Evolutionary conservation across 768 basidiomycete genomes (phyloP).

Genomic region (Chiua virens): DNA sequence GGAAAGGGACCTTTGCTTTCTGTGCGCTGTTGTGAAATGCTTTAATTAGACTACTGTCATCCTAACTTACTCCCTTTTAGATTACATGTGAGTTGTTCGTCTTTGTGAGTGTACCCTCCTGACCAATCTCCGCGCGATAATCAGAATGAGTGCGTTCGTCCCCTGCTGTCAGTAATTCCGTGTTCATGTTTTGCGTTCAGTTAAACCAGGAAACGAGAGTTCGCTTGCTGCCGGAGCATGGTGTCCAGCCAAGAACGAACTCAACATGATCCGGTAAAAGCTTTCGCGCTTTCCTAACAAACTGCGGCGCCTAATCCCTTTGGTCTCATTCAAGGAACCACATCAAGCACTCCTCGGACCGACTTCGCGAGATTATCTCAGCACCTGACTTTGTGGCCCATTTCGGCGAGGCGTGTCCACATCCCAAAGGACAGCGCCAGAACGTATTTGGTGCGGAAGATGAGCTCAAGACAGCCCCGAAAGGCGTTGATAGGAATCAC

Average conservation of each 20-base stretch:
- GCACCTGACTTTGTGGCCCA: conserved; percentile 67
- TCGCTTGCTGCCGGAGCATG: conserved; percentile 79
- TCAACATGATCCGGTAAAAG: conserved; percentile 66
- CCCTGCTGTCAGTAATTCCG: not conserved
- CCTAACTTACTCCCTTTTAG: conserved; percentile 18
- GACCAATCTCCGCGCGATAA: not conserved
- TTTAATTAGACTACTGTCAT: not conserved
- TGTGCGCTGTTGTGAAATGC: conserved; percentile 50
- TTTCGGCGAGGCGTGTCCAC: conserved; percentile 71
- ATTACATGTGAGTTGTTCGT: conserved; percentile 18
- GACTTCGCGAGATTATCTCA: conserved; percentile 67
- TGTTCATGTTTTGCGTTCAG: conserved; percentile 36
- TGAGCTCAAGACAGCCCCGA: conserved; percentile 88
- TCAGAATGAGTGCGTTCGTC: conserved; percentile 22
- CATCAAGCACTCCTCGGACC: conserved; percentile 57
- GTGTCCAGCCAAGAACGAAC: conserved; percentile 77
- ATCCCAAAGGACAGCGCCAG: conserved; percentile 59
- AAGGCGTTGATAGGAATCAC: conserved; percentile 84
- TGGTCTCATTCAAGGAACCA: conserved; percentile 46
- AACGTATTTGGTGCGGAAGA: conserved; percentile 89
- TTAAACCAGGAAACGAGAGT: conserved; percentile 65
- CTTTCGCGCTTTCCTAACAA: not conserved
- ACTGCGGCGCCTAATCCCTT: not conserved
- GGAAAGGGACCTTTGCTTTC: conserved; percentile 86
- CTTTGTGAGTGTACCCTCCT: not conserved